These are phyloP conservation scores for Sporothrix globosa DNA, from an alignment of 2,329 filamentous ascomycete genomes.

Conservation along the genomic window DNA sequence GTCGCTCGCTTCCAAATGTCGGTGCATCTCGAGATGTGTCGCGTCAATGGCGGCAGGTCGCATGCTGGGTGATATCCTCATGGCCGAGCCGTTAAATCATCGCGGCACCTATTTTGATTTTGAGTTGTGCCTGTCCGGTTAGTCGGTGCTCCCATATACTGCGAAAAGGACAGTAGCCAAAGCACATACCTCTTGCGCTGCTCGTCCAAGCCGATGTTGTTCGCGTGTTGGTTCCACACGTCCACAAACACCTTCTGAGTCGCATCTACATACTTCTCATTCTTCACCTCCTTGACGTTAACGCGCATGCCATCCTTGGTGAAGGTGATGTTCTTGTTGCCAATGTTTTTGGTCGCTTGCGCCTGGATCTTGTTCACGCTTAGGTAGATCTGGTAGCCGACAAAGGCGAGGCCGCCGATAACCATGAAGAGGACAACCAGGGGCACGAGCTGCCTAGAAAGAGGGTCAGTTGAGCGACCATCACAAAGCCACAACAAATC, in stretches of 20 bases:
- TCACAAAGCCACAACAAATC: not conserved
- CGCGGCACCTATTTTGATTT: slow-evolving; percentile 23
- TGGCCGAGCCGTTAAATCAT: not conserved
- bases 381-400: slow-evolving; percentile 74
- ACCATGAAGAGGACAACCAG: slow-evolving; percentile 66
- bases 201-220: slow-evolving; percentile 39
- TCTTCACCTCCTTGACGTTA: slow-evolving; percentile 67
- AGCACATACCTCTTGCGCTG: slow-evolving; percentile 41
- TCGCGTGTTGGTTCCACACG: slow-evolving; percentile 61
- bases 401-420: slow-evolving; percentile 61
- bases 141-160: not conserved
- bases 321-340: slow-evolving; percentile 74
- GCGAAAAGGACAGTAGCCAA: not conserved
- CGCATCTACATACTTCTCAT: slow-evolving; percentile 72
- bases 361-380: slow-evolving; percentile 67
- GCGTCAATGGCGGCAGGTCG: not conserved
- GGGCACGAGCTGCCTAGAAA: slow-evolving; percentile 62
- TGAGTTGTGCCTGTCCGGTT: slow-evolving; percentile 12
- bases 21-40: not conserved
- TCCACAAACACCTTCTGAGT: slow-evolving; percentile 71
- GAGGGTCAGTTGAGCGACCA: not conserved
- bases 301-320: slow-evolving; percentile 75
- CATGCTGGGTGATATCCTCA: not conserved
- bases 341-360: slow-evolving; percentile 69
- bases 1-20: not conserved